Evolutionary conservation across 179 eudicot genomes (phyloP).

Genomic region (Spinacia oleracea): DNA sequence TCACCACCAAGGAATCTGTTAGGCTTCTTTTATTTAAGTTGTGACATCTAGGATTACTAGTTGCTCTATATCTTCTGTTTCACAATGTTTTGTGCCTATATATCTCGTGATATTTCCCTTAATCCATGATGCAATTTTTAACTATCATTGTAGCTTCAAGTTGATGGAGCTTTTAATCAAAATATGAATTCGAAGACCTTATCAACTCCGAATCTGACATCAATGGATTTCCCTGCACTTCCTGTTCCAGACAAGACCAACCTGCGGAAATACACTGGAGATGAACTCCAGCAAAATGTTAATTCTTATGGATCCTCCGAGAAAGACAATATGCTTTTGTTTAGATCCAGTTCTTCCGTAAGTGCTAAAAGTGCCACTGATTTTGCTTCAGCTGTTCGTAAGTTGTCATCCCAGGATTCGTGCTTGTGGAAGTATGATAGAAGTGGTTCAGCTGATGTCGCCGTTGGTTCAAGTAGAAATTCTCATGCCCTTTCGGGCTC

Average conservation of each 20-base stretch:
- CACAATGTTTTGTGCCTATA: background rate
- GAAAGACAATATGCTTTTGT: slow-evolving; percentile 55
- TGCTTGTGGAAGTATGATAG: slow-evolving; percentile 71
- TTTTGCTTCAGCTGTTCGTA: slow-evolving; percentile 94
- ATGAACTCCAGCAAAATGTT: slow-evolving; percentile 55
- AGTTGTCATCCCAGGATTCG: slow-evolving; percentile 75
- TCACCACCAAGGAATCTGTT: background rate
- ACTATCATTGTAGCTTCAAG: slow-evolving; percentile 69
- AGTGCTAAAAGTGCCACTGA: slow-evolving; percentile 62
- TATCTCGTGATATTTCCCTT: slow-evolving; percentile 1
- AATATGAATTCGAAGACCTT: slow-evolving; percentile 58
- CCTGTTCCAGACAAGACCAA: slow-evolving; percentile 54
- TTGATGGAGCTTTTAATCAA: slow-evolving; percentile 70
- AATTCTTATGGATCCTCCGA: slow-evolving; percentile 54
- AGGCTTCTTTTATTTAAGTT: background rate
- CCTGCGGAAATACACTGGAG: slow-evolving; percentile 50
- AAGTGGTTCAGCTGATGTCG: slow-evolving; percentile 63
- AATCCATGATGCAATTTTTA: slow-evolving; percentile 20
- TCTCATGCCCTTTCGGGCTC: slow-evolving; percentile 64
- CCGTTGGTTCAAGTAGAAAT: slow-evolving; percentile 74
- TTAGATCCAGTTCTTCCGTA: slow-evolving; percentile 56
- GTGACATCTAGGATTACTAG: background rate
- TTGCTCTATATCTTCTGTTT: background rate
- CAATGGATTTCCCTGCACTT: slow-evolving; percentile 75
- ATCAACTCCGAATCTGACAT: slow-evolving; percentile 72